Percentiles rank a stretch among this genome's conserved stretches.
These are phyloP conservation scores for Chrysoporthe austroafricana DNA, from an alignment of 2,329 filamentous ascomycete species.

Conservation along the genomic window DNA sequence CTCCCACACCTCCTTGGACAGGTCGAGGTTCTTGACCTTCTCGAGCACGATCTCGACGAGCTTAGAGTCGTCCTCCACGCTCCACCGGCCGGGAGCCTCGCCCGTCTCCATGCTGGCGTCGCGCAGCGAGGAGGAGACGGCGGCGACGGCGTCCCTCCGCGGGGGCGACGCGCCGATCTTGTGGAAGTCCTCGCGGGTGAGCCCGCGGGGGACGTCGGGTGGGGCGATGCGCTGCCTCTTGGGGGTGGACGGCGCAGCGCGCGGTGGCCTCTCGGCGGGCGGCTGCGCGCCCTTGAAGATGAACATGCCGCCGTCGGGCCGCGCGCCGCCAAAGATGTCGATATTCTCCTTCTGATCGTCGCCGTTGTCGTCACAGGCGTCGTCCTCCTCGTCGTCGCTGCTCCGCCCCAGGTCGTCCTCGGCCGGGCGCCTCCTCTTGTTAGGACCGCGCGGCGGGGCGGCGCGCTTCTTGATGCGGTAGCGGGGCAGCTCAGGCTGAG, in stretches of 20 bases:
- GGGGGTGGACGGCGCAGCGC: conserved; percentile 53
- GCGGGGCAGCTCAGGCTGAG: conserved; percentile 34
- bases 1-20: conserved; percentile 68
- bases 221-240: conserved; percentile 65
- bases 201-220: conserved; percentile 61
- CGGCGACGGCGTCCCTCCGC: neutral
- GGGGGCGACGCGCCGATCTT: conserved; percentile 37
- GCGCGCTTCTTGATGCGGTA: conserved; percentile 54
- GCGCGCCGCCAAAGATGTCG: conserved; percentile 28
- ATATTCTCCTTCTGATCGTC: conserved; percentile 27
- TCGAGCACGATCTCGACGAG: conserved; percentile 70
- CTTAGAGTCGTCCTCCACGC: conserved; percentile 64
- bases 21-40: conserved; percentile 55
- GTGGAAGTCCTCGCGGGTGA: conserved; percentile 63
- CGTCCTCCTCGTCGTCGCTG: conserved; percentile 37
- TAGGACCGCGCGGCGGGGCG: conserved; percentile 48
- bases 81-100: conserved; percentile 55
- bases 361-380: conserved; percentile 30
- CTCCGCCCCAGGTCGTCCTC: conserved; percentile 53
- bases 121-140: no score
- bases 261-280: conserved; percentile 32
- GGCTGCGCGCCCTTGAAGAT: conserved; percentile 22
- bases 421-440: conserved; percentile 56
- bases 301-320: conserved; percentile 16
- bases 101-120: conserved; percentile 42